Conservation (phyloP, 1,139 yeast genomes). For the Debaryomyces singareniensis region DNA sequence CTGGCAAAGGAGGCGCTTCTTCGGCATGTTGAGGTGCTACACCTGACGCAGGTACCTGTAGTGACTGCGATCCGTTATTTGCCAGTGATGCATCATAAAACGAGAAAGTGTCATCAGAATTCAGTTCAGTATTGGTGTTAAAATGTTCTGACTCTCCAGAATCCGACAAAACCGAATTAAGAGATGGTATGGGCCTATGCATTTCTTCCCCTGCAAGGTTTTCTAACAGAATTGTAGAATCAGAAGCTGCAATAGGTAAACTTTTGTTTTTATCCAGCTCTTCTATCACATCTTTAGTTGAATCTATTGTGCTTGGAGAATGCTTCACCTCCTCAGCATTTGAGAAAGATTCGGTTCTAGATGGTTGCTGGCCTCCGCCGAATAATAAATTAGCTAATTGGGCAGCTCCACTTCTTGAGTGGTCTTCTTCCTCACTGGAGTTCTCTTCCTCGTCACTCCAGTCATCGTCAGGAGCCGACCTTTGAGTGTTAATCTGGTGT, state of each 20-base stretch:
- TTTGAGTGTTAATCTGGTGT: background rate
- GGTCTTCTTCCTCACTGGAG: constrained; percentile 39
- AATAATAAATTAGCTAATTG: constrained; percentile 56
- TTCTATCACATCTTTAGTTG: too few relatives aligned
- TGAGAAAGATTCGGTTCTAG: background rate
- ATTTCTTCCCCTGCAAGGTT: background rate
- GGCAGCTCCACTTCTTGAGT: constrained; percentile 52
- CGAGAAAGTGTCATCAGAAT: too few relatives aligned
- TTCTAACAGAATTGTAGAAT: background rate
- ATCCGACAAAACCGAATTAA: too few relatives aligned
- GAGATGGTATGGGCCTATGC: background rate
- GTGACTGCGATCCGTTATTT: constrained; percentile 1
- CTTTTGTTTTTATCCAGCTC: background rate
- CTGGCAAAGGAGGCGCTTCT: constrained; percentile 4
- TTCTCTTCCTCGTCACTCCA: constrained; percentile 63
- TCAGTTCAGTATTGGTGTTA: too few relatives aligned
- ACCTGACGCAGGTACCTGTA: constrained; percentile 4
- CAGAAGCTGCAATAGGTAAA: background rate
- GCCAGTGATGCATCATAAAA: background rate
- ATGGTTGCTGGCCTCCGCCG: constrained; percentile 56
- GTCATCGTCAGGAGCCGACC: constrained; percentile 37
- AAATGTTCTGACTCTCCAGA: too few relatives aligned
- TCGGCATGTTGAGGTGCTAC: constrained; percentile 6
- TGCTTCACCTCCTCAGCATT: background rate
- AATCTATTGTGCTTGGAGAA: background rate